Evolutionary conservation across 1,139 yeast species (phyloP), one percentile per base, ranked within the genome.

Genomic region (Pichia sp.): DNA sequence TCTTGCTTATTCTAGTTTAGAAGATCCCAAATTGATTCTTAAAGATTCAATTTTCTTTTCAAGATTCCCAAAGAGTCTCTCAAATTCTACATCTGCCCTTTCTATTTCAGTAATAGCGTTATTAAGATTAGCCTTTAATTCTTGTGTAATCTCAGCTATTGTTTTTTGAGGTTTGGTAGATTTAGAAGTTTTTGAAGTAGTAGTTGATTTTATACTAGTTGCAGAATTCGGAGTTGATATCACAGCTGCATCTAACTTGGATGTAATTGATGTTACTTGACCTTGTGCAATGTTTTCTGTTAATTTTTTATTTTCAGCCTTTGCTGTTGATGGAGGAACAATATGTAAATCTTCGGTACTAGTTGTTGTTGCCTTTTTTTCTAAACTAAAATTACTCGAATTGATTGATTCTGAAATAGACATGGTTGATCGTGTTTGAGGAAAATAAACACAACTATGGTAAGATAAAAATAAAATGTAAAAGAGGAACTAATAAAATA

Each of bases 101-200:
- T 52, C 54, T n/a, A 57, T 39, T 39, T 57, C 57, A 30, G 46
- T 45, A 9, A 51, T 42, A 10, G 54, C 45, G 24, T 51, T 51
- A 26, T 49, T 51, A 40, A 58, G 35, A 33, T 51, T 51, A 3
- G 45, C 46, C 9, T 54, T 56, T 12, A 58, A 36, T 16, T 48
- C 49, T 7, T 53, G 55, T 5, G 59, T 52, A 2, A 58, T 37
- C 35, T 58, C 61, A 4, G 41, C 46, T 20, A 47, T 30, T 4
- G 59, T 50, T 37, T 43, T 39, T 9, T 37, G 30, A 9, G 42
- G 37, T 30, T 42, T 35, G 16, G 16, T 16, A 8, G 30, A 16
- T 20, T 11, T 11, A 25, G 28, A 24, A 8, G 27, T 12, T 34
- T 25, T 22, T 12, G 31, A 32, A 11, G 8, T 22, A 11, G 8